Base-by-base conservation (phyloP, 2,329 filamentous ascomycete genomes). In the Nigrospora oryzae region DNA sequence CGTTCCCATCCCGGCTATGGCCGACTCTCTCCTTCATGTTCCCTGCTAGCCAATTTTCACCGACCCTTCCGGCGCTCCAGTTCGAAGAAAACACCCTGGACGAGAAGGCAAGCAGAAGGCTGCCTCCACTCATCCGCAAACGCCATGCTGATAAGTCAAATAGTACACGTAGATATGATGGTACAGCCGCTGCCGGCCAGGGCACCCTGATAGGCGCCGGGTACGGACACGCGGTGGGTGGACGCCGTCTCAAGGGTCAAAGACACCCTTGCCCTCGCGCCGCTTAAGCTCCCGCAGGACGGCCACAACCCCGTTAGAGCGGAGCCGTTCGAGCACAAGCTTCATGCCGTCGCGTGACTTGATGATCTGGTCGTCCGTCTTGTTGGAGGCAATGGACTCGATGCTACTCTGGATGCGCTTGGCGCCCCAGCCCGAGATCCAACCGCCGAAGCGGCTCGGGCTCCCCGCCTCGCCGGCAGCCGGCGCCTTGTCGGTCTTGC, bases 341-440 rank as follows among this genome's bases (percentile, higher is more conserved):
- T 79, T 81, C 87, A 93, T 91, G 40, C 87, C 87, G 61, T 90
- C 84, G 41, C 84, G 81, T 53, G 85, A 87, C 68, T 90, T 90
- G 42, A 83, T 81, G 55, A 91, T 75, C 59, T 87, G 85, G 55
- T 85, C 83, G 52, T 84, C 78, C 5, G 87, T 89, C 60, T 87
- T 84, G 57, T 81, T 84, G 35, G 86, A 81, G 11, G 85, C 86
- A 49, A 91, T 82, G 44, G 77, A 77, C 67, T 93, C 87, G 56
- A 93, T 90, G 56, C 82, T 88, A 51, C 83, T 73, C 61, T 90
- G 84, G 38, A 91, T 77, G n/a, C 84, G 77, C 36, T 76, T 78
- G 14, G 83, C 79, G 13, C 84, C 83, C 62, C 70, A 71, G 5
- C 75, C 72, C 13, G 71, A 70, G 51, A 77, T 67, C 67, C 74